Evolutionary conservation across 2,329 filamentous ascomycete species (phyloP).

Genomic region (Ramularia collo-cygni): DNA sequence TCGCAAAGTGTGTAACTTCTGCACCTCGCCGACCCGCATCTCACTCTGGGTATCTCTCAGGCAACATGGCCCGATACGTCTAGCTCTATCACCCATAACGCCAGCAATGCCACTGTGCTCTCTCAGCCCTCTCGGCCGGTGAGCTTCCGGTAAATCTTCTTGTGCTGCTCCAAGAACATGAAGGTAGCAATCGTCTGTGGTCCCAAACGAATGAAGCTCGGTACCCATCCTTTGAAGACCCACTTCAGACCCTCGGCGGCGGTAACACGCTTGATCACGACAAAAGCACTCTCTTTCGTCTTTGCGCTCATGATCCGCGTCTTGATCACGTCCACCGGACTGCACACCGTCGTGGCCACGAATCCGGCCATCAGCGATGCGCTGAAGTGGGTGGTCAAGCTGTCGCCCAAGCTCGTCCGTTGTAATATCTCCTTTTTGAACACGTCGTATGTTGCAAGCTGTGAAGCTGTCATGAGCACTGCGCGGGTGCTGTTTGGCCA

Average conservation of each 20-base stretch:
- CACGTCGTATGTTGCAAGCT: constrained; percentile 76
- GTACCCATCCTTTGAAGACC: constrained; percentile 89
- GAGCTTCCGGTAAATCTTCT: constrained; percentile 59
- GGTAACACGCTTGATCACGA: constrained; percentile 60
- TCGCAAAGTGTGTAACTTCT: too few species aligned
- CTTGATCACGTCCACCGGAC: constrained; percentile 83
- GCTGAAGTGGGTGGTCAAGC: constrained; percentile 68
- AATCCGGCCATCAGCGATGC: constrained; percentile 73
- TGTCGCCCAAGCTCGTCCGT: constrained; percentile 59
- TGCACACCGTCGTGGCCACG: constrained; percentile 77
- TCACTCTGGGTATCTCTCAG: too few species aligned
- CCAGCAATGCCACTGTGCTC: background rate
- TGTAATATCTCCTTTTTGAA: constrained; percentile 66
- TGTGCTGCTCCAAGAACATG: constrained; percentile 79
- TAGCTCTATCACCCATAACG: too few species aligned
- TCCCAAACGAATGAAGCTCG: constrained; percentile 61
- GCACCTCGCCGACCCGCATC: too few species aligned
- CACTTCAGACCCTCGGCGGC: constrained; percentile 65
- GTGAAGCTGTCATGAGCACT: constrained; percentile 79
- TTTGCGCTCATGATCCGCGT: constrained; percentile 74
- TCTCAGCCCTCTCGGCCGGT: constrained; percentile 9
- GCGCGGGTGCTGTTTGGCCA: constrained; percentile 76
- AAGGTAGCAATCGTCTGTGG: constrained; percentile 83
- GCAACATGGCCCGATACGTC: too few species aligned
- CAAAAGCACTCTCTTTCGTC: constrained; percentile 46